Percentiles rank a stretch among this genome's conserved stretches.
Conservation (phyloP, 176 grass and related monocot genomes). For the Eleusine indica region DNA sequence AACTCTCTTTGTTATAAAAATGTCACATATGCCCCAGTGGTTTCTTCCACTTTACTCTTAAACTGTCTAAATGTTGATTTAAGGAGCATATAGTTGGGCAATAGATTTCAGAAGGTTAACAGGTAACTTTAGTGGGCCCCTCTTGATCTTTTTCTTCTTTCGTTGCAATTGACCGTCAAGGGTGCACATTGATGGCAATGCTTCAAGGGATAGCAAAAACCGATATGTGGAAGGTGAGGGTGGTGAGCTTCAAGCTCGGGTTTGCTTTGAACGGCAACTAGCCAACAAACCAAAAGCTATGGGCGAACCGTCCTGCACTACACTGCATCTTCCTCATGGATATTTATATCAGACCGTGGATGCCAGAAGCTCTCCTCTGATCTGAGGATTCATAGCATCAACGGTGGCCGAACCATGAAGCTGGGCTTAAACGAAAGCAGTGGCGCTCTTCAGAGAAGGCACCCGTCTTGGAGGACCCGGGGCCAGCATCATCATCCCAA, state of each 20-base stretch:
- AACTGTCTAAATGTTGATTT: conserved; percentile 9
- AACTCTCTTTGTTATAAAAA: not conserved
- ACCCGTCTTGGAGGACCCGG: not conserved
- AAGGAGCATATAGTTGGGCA: conserved; percentile 35
- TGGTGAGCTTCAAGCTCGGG: conserved; percentile 37
- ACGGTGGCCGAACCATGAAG: not conserved
- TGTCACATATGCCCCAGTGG: not conserved
- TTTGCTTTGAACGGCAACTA: conserved; percentile 56
- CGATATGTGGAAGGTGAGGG: conserved; percentile 39
- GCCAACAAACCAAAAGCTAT: conserved; percentile 66
- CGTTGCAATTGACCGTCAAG: conserved; percentile 11
- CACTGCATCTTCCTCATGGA: conserved; percentile 29
- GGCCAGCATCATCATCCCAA: not conserved
- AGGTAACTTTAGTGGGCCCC: conserved; percentile 27
- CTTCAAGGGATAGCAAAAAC: conserved; percentile 49
- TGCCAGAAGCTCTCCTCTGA: conserved; percentile 19
- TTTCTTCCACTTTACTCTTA: not conserved
- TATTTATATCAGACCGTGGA: conserved; percentile 44
- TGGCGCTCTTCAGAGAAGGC: not conserved
- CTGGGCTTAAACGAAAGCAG: not conserved
- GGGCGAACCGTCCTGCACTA: conserved; percentile 41
- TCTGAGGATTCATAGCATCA: not conserved
- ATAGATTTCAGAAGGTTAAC: conserved; percentile 43
- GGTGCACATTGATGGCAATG: conserved; percentile 32
- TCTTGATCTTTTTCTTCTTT: not conserved